Base-by-base conservation (phyloP, 495 filamentous ascomycete species). In the Evansstolkia leycettana region DNA sequence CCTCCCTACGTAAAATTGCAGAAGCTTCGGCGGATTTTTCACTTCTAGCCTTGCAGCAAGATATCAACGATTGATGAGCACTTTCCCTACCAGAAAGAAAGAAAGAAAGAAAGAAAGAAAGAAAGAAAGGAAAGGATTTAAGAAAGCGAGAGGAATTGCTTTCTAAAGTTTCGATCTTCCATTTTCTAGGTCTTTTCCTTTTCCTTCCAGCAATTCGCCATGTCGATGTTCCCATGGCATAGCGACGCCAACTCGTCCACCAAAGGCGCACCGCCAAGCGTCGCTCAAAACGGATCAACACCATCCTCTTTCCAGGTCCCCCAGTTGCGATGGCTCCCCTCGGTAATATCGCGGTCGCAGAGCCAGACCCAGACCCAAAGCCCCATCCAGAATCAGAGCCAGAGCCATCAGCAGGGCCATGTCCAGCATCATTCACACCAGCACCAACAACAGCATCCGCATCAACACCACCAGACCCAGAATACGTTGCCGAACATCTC, bases 161-260 rank as follows among this genome's bases (percentile, higher is more conserved):
- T n/a, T n/a, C n/a, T n/a, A n/a, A n/a, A n/a, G n/a, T n/a, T n/a
- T n/a, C n/a, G n/a, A n/a, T n/a, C n/a, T n/a, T n/a, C n/a, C n/a
- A n/a, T n/a, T n/a, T n/a, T n/a, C n/a, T n/a, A n/a, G n/a, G n/a
- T n/a, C n/a, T n/a, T n/a, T n/a, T n/a, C n/a, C n/a, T n/a, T n/a
- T n/a, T n/a, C n/a, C n/a, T n/a, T n/a, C n/a, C n/a, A n/a, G n/a
- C 20, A 23, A 23, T 23, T 23, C 12, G 28, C 11, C 28, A 41
- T 33, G 38, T 36, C 34, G 18, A 48, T 55, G 48, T 55, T 50
- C 43, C 35, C 45, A 37, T 55, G 51, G 51, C 38, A 46, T 37
- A 35, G 31, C 8, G 26, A 17, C 20, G 28, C 40, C 11, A 35
- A 26, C 23, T 23, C 40, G 11, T 25, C 33, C 18, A 14, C 19